A percentile compares a stretch with the other conserved stretches of the same genome.
These are phyloP conservation scores for Cutaneotrichosporon sp. DNA, from an alignment of 1,284 basidiomycete genomes.

Conservation along the genomic window DNA sequence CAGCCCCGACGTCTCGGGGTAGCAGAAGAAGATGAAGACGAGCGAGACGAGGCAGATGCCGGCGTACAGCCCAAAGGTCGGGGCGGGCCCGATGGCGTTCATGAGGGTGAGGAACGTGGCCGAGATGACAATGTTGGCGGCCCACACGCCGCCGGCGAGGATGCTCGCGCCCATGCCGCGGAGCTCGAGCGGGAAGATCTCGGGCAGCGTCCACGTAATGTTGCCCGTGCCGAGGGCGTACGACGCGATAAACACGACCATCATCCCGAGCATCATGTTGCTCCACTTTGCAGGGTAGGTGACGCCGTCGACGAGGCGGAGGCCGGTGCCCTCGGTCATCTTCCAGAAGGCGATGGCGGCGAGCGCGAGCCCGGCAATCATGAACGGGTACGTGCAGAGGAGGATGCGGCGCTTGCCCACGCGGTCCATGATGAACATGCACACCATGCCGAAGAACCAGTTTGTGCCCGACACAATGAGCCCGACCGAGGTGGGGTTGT, in stretches of 20 bases:
- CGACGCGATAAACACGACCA: constrained; percentile 28
- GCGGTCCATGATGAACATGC: constrained; percentile 46
- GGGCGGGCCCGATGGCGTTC: constrained; percentile 60
- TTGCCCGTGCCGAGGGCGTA: constrained; percentile 76
- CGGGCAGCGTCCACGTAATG: constrained; percentile 59
- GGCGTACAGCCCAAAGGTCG: constrained; percentile 51
- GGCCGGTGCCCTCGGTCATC: constrained; percentile 64
- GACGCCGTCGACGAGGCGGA: constrained; percentile 62
- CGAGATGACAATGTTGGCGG: constrained; percentile 70
- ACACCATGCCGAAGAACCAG: constrained; percentile 44
- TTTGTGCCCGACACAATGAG: constrained; percentile 37
- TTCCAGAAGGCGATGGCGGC: constrained; percentile 48
- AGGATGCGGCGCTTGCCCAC: constrained; percentile 47
- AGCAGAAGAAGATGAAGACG: constrained; percentile 52
- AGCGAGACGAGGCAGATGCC: constrained; percentile 46
- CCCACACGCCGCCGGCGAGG: constrained; percentile 48
- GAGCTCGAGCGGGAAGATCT: constrained; percentile 50
- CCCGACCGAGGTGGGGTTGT: constrained; percentile 44
- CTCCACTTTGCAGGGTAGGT: constrained; percentile 69
- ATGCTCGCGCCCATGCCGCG: constrained; percentile 46
- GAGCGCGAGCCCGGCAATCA: constrained; percentile 46
- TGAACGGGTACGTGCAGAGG: constrained; percentile 42
- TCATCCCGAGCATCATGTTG: constrained; percentile 57
- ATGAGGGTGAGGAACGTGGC: constrained; percentile 79
- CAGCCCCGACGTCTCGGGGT: constrained; percentile 51